Conservation (phyloP, 2,329 filamentous ascomycete species). For the Epichloe scottii region DNA sequence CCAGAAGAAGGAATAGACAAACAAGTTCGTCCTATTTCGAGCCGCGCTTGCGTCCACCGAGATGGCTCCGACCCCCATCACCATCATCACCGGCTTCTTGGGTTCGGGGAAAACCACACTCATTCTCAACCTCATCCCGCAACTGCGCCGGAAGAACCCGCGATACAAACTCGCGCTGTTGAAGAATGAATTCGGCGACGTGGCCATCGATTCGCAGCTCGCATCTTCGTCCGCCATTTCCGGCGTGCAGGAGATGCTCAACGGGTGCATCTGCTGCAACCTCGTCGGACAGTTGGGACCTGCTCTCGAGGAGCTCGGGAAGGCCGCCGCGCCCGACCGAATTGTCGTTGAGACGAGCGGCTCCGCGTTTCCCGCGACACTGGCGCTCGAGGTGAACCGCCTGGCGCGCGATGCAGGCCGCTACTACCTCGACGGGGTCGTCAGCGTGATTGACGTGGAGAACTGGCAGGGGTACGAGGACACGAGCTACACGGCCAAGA, state of each 20-base stretch:
- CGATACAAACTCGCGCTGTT: slow-evolving; percentile 81
- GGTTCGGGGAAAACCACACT: slow-evolving; percentile 94
- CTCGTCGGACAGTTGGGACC: slow-evolving; percentile 81
- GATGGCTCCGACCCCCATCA: slow-evolving; percentile 71
- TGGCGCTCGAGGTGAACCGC: slow-evolving; percentile 83
- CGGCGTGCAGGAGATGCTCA: slow-evolving; percentile 83
- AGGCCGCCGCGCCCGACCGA: slow-evolving; percentile 52
- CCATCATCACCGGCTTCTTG: slow-evolving; percentile 90
- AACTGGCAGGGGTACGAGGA: slow-evolving; percentile 92
- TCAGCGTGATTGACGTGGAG: slow-evolving; percentile 85
- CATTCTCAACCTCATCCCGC: slow-evolving; percentile 84
- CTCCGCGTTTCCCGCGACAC: slow-evolving; percentile 73
- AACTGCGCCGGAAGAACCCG: slow-evolving; percentile 62
- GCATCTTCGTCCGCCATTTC: slow-evolving; percentile 72
- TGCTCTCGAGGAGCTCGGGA: slow-evolving; percentile 63
- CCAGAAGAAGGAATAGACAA: background rate
- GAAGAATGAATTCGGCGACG: slow-evolving; percentile 96
- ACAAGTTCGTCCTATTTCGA: background rate
- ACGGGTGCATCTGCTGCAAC: slow-evolving; percentile 98
- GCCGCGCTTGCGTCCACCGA: background rate
- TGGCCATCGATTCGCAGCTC: slow-evolving; percentile 87
- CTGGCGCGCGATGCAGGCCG: slow-evolving; percentile 53
- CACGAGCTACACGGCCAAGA: slow-evolving; percentile 74
- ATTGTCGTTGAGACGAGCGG: slow-evolving; percentile 93
- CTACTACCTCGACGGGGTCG: slow-evolving; percentile 74